These are phyloP conservation scores for Telfairia occidentalis DNA, from an alignment of 331 rosid species.

Conservation along the genomic window DNA sequence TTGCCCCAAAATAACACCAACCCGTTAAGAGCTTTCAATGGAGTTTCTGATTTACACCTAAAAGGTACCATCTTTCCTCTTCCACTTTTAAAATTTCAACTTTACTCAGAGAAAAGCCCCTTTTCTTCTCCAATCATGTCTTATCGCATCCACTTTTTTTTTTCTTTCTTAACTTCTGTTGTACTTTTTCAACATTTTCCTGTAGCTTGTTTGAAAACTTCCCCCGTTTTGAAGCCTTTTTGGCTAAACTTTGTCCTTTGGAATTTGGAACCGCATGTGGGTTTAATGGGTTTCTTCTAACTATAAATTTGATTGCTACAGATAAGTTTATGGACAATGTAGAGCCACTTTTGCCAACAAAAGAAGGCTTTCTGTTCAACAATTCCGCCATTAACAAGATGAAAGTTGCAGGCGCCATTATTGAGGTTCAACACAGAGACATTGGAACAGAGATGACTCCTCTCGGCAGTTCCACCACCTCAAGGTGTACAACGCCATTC, in stretches of 20 bases:
- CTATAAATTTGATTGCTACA: slow-evolving; percentile 24
- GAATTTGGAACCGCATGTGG: not conserved
- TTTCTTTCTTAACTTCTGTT: not conserved
- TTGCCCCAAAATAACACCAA: slow-evolving; percentile 33
- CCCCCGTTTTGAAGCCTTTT: not conserved
- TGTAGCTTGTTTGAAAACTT: not conserved
- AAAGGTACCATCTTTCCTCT: slow-evolving; percentile 48
- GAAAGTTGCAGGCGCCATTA: slow-evolving; percentile 42
- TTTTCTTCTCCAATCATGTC: slow-evolving; percentile 6
- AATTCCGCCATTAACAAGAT: slow-evolving; percentile 30
- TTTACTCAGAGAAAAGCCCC: slow-evolving; percentile 2
- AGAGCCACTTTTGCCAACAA: slow-evolving; percentile 44
- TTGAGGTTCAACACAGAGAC: slow-evolving; percentile 53
- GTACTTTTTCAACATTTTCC: not conserved
- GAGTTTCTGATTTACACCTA: slow-evolving; percentile 48
- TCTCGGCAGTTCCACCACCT: slow-evolving; percentile 86
- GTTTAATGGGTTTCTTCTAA: not conserved
- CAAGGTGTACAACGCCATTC: slow-evolving; percentile 84
- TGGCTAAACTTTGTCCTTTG: not conserved
- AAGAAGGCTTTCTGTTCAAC: slow-evolving; percentile 54
- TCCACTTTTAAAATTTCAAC: not conserved
- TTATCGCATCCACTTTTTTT: not conserved
- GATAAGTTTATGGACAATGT: slow-evolving; percentile 72
- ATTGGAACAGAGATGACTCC: slow-evolving; percentile 94
- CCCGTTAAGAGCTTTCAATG: slow-evolving; percentile 32